Percentiles rank a stretch among this genome's conserved stretches.
Evolutionary conservation across 257 asterid species (phyloP).

Genomic region (Sherardia arvensis): DNA sequence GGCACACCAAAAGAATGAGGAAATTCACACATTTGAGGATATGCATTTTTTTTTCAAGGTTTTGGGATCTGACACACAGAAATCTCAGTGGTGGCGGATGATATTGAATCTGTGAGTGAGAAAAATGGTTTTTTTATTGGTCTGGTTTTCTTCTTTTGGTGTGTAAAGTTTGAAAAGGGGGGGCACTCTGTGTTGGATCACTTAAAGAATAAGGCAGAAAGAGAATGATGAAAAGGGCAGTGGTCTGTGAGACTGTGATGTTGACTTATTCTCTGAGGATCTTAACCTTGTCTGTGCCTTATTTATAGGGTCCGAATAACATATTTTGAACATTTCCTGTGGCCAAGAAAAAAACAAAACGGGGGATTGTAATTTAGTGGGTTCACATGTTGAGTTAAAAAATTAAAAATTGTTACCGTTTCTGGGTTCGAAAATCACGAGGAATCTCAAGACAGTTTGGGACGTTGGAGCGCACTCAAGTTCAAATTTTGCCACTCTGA

Average conservation of each 20-base stretch:
- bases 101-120: background rate
- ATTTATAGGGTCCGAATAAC: conserved; percentile 35
- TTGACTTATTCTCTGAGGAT: conserved; percentile 33
- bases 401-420: conserved; percentile 48
- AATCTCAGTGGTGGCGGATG: background rate
- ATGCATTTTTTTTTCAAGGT: conserved; percentile 32
- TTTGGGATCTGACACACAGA: conserved; percentile 14
- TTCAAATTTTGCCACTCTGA: conserved; percentile 25
- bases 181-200: conserved; percentile 20
- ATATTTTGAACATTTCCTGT: background rate
- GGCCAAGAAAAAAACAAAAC: background rate
- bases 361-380: conserved; percentile 25
- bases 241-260: conserved; percentile 17
- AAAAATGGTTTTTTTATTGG: background rate
- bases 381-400: conserved; percentile 43
- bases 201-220: conserved; percentile 41
- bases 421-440: conserved; percentile 37
- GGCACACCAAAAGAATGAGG: conserved; percentile 11
- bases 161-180: conserved; percentile 17
- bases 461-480: conserved; percentile 76
- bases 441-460: conserved; percentile 28
- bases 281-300: conserved; percentile 20
- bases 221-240: conserved; percentile 36
- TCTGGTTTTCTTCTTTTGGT: background rate
- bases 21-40: conserved; percentile 31